These are phyloP conservation scores for Epithele typhae DNA, from an alignment of 768 basidiomycete species.

Conservation along the genomic window DNA sequence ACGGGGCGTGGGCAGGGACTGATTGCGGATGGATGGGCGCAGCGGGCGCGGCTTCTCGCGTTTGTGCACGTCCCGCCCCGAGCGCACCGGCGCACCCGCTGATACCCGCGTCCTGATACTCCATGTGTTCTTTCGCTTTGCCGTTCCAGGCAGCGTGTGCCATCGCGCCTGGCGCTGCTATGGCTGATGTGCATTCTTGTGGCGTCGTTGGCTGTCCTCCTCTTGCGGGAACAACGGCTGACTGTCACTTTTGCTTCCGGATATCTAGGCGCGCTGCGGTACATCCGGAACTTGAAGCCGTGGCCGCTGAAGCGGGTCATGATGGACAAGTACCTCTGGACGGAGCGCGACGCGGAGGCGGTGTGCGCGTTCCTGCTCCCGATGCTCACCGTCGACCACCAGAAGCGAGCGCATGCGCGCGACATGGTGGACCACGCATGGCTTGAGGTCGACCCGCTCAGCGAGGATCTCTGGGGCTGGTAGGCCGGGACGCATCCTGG, in stretches of 20 bases:
- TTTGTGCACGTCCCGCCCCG: no score
- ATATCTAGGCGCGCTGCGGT: slow-evolving; percentile 56
- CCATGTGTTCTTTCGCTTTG: background rate
- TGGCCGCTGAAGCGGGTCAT: slow-evolving; percentile 85
- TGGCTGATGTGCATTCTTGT: slow-evolving; percentile 8
- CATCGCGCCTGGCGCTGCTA: background rate
- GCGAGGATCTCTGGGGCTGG: slow-evolving; percentile 18
- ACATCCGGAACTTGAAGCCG: slow-evolving; percentile 69
- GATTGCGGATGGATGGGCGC: no score
- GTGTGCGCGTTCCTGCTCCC: slow-evolving; percentile 69
- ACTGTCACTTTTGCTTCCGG: background rate
- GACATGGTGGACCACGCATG: slow-evolving; percentile 76
- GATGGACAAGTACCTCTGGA: slow-evolving; percentile 82
- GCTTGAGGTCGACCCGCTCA: slow-evolving; percentile 41
- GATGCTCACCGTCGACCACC: slow-evolving; percentile 71
- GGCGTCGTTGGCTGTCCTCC: background rate
- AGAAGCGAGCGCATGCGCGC: slow-evolving; percentile 61
- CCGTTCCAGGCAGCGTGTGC: background rate
- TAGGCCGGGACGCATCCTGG: background rate
- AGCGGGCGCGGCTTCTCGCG: no score
- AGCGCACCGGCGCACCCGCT: background rate
- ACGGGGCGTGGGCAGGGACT: background rate
- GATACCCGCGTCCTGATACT: background rate
- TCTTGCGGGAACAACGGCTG: slow-evolving; percentile 1
- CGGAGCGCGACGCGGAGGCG: slow-evolving; percentile 48